A percentile compares a stretch with the other conserved stretches of the same genome.
Conservation (phyloP, 768 basidiomycete genomes). For the Daedaleopsis nitida region DNA sequence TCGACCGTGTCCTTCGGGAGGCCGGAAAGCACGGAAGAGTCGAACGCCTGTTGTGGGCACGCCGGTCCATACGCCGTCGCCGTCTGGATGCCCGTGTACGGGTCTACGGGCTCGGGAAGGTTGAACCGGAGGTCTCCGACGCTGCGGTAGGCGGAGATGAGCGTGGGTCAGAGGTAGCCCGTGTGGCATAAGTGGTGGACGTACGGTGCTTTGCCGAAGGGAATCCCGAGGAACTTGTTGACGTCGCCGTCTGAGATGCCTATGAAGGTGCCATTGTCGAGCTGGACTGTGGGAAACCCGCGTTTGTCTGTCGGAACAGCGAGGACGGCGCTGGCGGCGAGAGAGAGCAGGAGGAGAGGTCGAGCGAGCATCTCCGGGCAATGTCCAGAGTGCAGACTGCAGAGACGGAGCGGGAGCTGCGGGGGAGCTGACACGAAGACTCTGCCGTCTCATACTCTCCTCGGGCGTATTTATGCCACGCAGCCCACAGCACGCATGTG, state of each 20-base stretch:
- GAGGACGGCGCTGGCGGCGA: background rate
- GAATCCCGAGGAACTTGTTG: constrained; percentile 22
- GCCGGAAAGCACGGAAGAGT: constrained; percentile 16
- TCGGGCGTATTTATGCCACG: too few relatives aligned
- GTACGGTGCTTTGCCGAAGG: constrained; percentile 20
- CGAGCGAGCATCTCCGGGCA: constrained; percentile 5
- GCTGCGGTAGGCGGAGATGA: constrained; percentile 3
- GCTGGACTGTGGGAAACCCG: constrained; percentile 9
- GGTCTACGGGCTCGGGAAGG: constrained; percentile 26
- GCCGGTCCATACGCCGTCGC: constrained; percentile 40
- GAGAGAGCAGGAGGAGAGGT: constrained; percentile 7
- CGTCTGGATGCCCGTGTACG: constrained; percentile 35
- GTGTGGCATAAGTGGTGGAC: background rate
- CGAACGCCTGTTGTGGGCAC: constrained; percentile 42
- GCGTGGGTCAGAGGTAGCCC: background rate
- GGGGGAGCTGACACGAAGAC: too few relatives aligned
- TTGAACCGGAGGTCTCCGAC: constrained; percentile 27
- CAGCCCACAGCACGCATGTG: too few relatives aligned
- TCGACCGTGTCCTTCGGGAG: constrained; percentile 22
- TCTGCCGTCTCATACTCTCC: too few relatives aligned
- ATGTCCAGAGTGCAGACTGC: too few relatives aligned
- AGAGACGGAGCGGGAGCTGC: too few relatives aligned
- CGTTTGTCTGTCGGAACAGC: constrained; percentile 11
- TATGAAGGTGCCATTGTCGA: constrained; percentile 21
- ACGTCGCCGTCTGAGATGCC: constrained; percentile 10